These are phyloP conservation scores for Melampsora occidentalis DNA, from an alignment of 1,284 basidiomycete species.

Conservation along the genomic window DNA sequence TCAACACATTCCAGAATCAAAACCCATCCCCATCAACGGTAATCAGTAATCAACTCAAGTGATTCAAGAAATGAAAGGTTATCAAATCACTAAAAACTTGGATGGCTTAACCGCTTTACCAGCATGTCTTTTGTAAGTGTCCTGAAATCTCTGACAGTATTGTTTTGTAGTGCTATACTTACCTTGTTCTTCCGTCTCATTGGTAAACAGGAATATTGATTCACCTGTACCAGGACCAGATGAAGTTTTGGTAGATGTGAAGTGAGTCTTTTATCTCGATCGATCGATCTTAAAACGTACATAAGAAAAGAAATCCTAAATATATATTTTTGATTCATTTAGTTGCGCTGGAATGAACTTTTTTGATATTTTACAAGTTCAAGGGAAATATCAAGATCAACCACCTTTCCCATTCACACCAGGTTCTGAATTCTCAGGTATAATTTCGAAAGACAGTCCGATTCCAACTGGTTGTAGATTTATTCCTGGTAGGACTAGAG, in stretches of 20 bases:
- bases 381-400: slow-evolving; percentile 51
- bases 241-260: slow-evolving; percentile 33
- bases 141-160: not conserved
- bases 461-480: slow-evolving; percentile 78
- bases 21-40: no score
- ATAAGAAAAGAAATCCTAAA: no score
- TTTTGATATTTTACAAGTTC: slow-evolving; percentile 50
- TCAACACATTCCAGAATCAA: no score
- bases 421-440: slow-evolving; percentile 71
- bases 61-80: slow-evolving; percentile 8
- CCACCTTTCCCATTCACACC: slow-evolving; percentile 50
- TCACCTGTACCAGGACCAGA: slow-evolving; percentile 20
- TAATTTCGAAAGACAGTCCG: slow-evolving; percentile 68
- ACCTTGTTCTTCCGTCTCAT: not conserved
- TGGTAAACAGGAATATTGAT: not conserved
- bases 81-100: slow-evolving; percentile 34
- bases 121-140: slow-evolving; percentile 32
- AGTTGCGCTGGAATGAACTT: slow-evolving; percentile 57
- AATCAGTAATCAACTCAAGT: no score
- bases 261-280: slow-evolving; percentile 8
- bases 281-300: not conserved
- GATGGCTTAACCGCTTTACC: slow-evolving; percentile 5
- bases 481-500: slow-evolving; percentile 74
- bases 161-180: no score
- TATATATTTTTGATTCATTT: slow-evolving; percentile 57